Conservation (phyloP, 306 rosid genomes). For the Cucurbita maxima region DNA sequence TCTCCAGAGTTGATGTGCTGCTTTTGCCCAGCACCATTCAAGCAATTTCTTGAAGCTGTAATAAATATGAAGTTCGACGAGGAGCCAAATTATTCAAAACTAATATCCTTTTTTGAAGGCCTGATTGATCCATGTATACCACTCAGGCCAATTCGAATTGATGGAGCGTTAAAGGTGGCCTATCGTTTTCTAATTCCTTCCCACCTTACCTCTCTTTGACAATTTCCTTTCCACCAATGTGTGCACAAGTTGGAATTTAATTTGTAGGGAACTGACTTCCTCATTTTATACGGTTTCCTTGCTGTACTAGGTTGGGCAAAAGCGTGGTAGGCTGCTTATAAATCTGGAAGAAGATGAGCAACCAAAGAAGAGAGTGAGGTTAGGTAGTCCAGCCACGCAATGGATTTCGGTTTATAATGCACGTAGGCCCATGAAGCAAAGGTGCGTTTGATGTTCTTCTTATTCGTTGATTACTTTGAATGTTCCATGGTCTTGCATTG, state of each 20-base stretch:
- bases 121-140: conserved; percentile 62
- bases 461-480: not conserved
- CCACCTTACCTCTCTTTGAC: not conserved
- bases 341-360: conserved; percentile 85
- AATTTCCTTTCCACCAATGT: not conserved
- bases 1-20: conserved; percentile 89
- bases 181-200: not conserved
- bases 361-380: conserved; percentile 83
- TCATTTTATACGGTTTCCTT: not conserved
- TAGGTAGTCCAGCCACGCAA: conserved; percentile 88
- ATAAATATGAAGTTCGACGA: conserved; percentile 81
- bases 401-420: conserved; percentile 96
- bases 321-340: conserved; percentile 62
- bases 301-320: conserved; percentile 69
- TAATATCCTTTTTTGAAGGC: conserved; percentile 69
- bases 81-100: conserved; percentile 82
- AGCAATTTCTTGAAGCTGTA: conserved; percentile 79
- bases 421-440: conserved; percentile 89
- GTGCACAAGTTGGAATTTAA: not conserved
- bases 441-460: conserved; percentile 28
- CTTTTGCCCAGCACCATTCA: conserved; percentile 78
- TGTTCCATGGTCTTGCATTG: not conserved
- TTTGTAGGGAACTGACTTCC: conserved; percentile 5
- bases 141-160: conserved; percentile 71
- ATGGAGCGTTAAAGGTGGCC: conserved; percentile 82